phyloP scores from a whole-genome alignment of 495 filamentous ascomycete species.

The Penicillium desertorum region DNA sequence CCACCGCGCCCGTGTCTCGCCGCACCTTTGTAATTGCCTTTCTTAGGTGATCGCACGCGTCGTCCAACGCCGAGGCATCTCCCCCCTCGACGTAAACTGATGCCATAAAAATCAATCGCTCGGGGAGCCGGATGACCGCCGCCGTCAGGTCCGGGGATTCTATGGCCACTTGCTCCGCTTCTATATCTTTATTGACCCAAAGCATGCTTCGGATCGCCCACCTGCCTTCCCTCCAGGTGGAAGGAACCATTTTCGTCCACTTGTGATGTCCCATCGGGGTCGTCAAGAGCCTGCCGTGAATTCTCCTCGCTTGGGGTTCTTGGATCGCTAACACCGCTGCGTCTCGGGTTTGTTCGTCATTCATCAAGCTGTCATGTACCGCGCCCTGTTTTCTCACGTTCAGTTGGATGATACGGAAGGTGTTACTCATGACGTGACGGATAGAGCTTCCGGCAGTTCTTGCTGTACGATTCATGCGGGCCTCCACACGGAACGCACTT shows the following conservation, averaged over 20 bases:
- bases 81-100: no score
- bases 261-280: conserved; percentile 31
- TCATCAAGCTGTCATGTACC: conserved; percentile 33
- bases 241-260: conserved; percentile 30
- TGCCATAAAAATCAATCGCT: conserved; percentile 2
- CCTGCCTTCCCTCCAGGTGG: conserved; percentile 17
- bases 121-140: conserved; percentile 22
- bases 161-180: conserved; percentile 28
- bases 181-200: conserved; percentile 30
- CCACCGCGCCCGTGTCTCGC: no score
- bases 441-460: conserved; percentile 30
- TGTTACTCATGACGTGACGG: conserved; percentile 30
- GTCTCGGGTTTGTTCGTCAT: conserved; percentile 22
- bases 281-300: conserved; percentile 22
- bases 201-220: conserved; percentile 35
- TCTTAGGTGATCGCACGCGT: no score
- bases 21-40: no score
- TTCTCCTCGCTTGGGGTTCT: conserved; percentile 25
- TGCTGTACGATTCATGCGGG: conserved; percentile 34
- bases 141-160: conserved; percentile 32
- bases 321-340: conserved; percentile 25
- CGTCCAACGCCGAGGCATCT: no score
- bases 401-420: conserved; percentile 28
- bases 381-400: conserved; percentile 32
- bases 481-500: conserved; percentile 30